Evolutionary conservation across 2,329 filamentous ascomycete species (phyloP).

Genomic region (Passalora sequoiae): DNA sequence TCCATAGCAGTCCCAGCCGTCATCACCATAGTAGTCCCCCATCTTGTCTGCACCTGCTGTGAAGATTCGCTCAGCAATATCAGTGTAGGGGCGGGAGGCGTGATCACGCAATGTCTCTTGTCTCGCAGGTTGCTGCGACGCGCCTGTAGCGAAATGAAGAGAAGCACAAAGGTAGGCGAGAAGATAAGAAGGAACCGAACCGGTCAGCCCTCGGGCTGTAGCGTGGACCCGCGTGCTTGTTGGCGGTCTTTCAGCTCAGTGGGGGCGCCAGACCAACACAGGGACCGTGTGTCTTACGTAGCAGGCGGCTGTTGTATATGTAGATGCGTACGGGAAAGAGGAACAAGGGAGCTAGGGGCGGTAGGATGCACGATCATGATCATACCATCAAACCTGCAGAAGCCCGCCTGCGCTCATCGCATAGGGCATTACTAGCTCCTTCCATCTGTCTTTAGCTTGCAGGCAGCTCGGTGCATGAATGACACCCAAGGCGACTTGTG

Average conservation of each 20-base stretch:
- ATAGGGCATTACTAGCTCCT: constrained; percentile 4
- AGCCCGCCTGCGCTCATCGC: constrained; percentile 3
- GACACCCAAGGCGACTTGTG: constrained; percentile 2
- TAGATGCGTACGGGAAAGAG: background rate
- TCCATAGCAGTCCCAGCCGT: constrained; percentile 22
- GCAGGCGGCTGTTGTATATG: background rate
- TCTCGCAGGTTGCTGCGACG: background rate
- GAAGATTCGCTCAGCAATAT: background rate
- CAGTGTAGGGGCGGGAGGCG: background rate
- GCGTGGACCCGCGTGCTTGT: too few species aligned
- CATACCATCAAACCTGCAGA: constrained; percentile 3
- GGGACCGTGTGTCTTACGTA: too few species aligned
- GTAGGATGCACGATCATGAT: constrained; percentile 4
- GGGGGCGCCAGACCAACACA: background rate
- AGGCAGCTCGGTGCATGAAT: constrained; percentile 2
- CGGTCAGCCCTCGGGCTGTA: background rate
- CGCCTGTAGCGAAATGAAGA: constrained; percentile 1
- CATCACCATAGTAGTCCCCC: constrained; percentile 23
- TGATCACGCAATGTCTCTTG: constrained; percentile 4
- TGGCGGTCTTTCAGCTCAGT: constrained; percentile 4
- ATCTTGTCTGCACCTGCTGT: constrained; percentile 7
- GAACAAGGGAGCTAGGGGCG: constrained; percentile 3
- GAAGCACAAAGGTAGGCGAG: constrained; percentile 1
- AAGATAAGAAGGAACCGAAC: constrained; percentile 4
- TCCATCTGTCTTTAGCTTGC: background rate